These are phyloP conservation scores for Candida sp. DNA, from an alignment of 1,139 yeast genomes.

Conservation along the genomic window DNA sequence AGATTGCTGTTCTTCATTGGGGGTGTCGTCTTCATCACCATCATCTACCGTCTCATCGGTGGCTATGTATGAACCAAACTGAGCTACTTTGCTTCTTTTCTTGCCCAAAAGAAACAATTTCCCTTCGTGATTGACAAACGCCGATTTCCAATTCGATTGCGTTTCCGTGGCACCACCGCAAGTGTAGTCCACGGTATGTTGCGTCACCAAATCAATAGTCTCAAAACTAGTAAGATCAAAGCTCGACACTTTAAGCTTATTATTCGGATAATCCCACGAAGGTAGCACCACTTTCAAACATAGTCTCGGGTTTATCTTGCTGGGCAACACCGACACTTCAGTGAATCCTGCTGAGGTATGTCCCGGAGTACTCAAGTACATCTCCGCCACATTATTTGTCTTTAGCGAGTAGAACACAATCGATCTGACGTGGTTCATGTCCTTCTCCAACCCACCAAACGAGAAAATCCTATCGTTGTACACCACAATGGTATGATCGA, in stretches of 20 bases:
- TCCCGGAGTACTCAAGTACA: conserved; percentile 23
- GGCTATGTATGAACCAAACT: not conserved
- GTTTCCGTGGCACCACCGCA: conserved; percentile 8
- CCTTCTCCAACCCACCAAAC: conserved; percentile 62
- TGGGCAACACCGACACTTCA: conserved; percentile 6
- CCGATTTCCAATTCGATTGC: conserved; percentile 46
- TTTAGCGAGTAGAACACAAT: conserved; percentile 50
- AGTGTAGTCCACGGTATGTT: conserved; percentile 17
- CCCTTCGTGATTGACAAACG: conserved; percentile 31
- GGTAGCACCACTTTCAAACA: conserved; percentile 43
- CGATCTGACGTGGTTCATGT: conserved; percentile 55
- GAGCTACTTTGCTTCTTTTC: not conserved
- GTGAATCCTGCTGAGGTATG: not conserved
- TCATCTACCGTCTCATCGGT: not conserved
- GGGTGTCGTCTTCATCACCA: conserved; percentile 4
- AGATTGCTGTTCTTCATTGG: conserved; percentile 4
- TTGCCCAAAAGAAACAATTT: conserved; percentile 36
- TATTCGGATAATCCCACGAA: conserved; percentile 26
- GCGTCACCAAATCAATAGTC: conserved; percentile 16
- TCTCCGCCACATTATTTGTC: conserved; percentile 49
- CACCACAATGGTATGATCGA: conserved; percentile 55
- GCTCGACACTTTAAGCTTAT: conserved; percentile 23
- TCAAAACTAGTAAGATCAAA: conserved; percentile 26
- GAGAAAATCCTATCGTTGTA: conserved; percentile 55
- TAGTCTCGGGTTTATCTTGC: conserved; percentile 19